Percentiles rank a stretch among this genome's conserved stretches.
Evolutionary conservation across 805 yeast genomes (phyloP).

Genomic region (Metahyphopichia silvanorum): DNA sequence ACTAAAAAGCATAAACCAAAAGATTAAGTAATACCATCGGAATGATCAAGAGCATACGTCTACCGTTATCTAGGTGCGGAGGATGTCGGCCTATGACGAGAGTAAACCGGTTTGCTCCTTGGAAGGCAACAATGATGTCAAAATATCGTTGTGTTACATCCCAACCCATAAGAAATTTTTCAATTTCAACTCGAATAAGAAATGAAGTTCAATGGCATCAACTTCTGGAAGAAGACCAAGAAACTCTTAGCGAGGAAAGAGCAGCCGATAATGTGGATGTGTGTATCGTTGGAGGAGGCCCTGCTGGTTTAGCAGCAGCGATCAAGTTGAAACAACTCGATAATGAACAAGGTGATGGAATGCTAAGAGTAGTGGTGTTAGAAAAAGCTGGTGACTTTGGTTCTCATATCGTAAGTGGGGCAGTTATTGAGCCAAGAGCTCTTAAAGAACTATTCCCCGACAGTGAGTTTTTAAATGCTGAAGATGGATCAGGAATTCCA

Average conservation of each 20-base stretch:
- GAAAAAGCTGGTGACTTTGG: constrained; percentile 96
- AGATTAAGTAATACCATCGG: too few species aligned
- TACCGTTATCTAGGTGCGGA: too few species aligned
- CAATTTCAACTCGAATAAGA: background rate
- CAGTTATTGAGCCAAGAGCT: constrained; percentile 88
- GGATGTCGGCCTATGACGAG: too few species aligned
- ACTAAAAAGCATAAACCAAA: too few species aligned
- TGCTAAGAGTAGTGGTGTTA: constrained; percentile 78
- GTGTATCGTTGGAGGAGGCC: constrained; percentile 96
- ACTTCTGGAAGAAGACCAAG: constrained; percentile 40
- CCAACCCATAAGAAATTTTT: too few species aligned
- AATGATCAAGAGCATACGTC: too few species aligned
- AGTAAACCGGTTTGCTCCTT: too few species aligned
- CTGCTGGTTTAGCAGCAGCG: constrained; percentile 95
- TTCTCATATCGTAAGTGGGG: constrained; percentile 88
- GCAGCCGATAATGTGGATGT: constrained; percentile 89
- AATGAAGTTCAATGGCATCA: background rate
- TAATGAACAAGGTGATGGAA: constrained; percentile 56
- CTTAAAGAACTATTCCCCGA: constrained; percentile 80
- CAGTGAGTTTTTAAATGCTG: constrained; percentile 48
- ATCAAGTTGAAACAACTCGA: constrained; percentile 85
- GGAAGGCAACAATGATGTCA: too few species aligned
- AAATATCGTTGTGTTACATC: too few species aligned
- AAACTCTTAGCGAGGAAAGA: constrained; percentile 56
- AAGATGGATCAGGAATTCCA: constrained; percentile 59